Evolutionary conservation across 129 eudicot genomes (phyloP).

Genomic region (Tagetes patula): DNA sequence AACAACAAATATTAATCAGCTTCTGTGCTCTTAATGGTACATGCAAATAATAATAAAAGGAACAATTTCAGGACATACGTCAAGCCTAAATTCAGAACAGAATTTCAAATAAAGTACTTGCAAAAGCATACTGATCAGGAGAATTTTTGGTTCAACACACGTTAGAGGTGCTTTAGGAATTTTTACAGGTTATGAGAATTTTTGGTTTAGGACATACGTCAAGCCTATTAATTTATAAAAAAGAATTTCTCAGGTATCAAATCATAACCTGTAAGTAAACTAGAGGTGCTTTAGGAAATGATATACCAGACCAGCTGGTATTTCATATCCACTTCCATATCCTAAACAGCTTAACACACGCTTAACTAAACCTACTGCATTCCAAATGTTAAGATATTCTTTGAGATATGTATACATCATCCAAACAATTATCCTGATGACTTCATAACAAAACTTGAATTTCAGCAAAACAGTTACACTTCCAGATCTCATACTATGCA

Average conservation of each 20-base stretch:
- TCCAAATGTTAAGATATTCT: not conserved
- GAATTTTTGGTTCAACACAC: too few species aligned
- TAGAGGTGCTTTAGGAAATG: too few species aligned
- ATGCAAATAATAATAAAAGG: not conserved
- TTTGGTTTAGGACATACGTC: too few species aligned
- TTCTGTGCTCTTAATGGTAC: not conserved
- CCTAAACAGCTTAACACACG: not conserved
- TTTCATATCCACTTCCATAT: too few species aligned
- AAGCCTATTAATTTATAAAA: too few species aligned
- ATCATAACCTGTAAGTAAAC: too few species aligned
- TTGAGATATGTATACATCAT: not conserved
- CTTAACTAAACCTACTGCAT: not conserved
- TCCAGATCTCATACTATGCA: slow-evolving; percentile 10
- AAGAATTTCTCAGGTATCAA: too few species aligned
- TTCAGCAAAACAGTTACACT: not conserved
- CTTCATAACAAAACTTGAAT: slow-evolving; percentile 1
- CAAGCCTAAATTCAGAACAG: not conserved
- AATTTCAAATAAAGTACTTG: too few species aligned
- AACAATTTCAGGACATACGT: not conserved
- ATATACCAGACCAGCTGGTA: too few species aligned
- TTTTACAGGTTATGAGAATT: too few species aligned
- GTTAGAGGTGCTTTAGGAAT: too few species aligned
- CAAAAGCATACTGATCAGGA: too few species aligned
- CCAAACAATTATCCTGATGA: not conserved
- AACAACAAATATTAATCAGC: slow-evolving; percentile 6